phyloP scores from a whole-genome alignment of 1,284 basidiomycete genomes.

The Spongiforma sp. region DNA sequence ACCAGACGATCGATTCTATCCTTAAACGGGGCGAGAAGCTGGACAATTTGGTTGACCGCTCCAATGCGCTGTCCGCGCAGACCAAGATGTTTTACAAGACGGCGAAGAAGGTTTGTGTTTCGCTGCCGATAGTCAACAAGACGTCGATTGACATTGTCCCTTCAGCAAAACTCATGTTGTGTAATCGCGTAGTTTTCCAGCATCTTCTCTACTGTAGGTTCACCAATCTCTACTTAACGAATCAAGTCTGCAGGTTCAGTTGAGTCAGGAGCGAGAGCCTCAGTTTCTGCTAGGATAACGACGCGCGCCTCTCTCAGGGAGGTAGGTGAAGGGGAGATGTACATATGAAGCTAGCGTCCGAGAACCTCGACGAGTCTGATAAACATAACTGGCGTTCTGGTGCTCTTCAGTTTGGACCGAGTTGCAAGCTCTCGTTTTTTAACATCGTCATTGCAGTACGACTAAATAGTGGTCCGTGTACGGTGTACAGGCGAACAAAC shows the following conservation, averaged over 20 bases:
- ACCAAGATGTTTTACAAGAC: slow-evolving; percentile 97
- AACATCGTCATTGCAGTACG: no score
- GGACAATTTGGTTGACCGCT: slow-evolving; percentile 96
- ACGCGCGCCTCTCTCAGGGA: slow-evolving; percentile 27
- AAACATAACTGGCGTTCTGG: no score
- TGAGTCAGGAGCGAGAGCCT: slow-evolving; percentile 1
- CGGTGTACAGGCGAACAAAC: no score
- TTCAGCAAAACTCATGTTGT: slow-evolving; percentile 67
- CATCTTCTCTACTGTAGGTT: slow-evolving; percentile 24
- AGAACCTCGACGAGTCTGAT: no score
- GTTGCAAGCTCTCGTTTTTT: no score
- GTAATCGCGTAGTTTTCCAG: slow-evolving; percentile 51
- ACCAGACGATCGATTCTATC: slow-evolving; percentile 99
- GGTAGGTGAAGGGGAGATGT: slow-evolving; percentile 61
- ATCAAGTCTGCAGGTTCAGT: slow-evolving; percentile 13
- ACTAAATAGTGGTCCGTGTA: no score
- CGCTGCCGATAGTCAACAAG: neutral
- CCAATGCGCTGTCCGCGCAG: slow-evolving; percentile 88
- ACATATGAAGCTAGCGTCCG: slow-evolving; percentile 45
- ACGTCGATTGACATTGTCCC: slow-evolving; percentile 10
- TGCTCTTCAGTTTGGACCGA: no score
- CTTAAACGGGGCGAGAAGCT: slow-evolving; percentile 97
- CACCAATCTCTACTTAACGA: slow-evolving; percentile 42
- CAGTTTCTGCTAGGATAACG: neutral
- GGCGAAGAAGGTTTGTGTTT: slow-evolving; percentile 78